Conservation (phyloP, 192 early-diverging fungal species). For the Dimargaris cristalligena region DNA sequence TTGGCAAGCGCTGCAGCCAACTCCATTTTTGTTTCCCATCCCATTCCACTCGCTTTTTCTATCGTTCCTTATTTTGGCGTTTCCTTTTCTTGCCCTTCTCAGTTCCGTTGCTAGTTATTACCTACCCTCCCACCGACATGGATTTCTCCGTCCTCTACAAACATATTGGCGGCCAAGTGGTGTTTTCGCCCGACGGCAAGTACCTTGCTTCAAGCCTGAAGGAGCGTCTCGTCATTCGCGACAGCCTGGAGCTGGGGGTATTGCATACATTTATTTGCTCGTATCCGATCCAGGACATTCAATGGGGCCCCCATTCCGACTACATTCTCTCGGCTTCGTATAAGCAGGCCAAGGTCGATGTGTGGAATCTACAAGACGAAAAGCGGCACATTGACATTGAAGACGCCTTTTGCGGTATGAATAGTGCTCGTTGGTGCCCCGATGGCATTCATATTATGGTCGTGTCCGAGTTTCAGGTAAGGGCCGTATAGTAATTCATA, state of each 20-base stretch:
- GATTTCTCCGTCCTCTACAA: background rate
- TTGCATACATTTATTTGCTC: conserved; percentile 4
- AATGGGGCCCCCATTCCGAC: conserved; percentile 21
- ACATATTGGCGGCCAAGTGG: background rate
- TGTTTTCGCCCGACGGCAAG: conserved; percentile 3
- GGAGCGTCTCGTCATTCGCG: conserved; percentile 12
- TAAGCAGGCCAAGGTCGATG: conserved; percentile 19
- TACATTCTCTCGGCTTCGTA: conserved; percentile 23
- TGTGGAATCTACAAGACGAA: conserved; percentile 26
- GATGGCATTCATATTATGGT: conserved; percentile 23
- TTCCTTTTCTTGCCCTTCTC: too few relatives aligned
- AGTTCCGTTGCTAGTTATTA: too few relatives aligned
- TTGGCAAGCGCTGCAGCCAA: too few relatives aligned
- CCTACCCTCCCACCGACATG: too few relatives aligned
- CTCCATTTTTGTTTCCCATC: too few relatives aligned
- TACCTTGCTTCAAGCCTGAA: background rate
- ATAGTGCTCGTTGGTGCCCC: conserved; percentile 19
- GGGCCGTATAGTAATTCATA: background rate
- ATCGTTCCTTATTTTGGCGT: too few relatives aligned
- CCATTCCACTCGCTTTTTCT: too few relatives aligned
- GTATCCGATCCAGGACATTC: conserved; percentile 19
- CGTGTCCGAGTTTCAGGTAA: conserved; percentile 22
- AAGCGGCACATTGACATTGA: conserved; percentile 20
- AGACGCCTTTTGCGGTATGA: conserved; percentile 20
- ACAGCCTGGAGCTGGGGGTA: background rate